Percentiles rank a stretch among this genome's conserved stretches.
Conservation (phyloP, 2,329 filamentous ascomycete species). For the Pseudopithomyces maydicus region DNA sequence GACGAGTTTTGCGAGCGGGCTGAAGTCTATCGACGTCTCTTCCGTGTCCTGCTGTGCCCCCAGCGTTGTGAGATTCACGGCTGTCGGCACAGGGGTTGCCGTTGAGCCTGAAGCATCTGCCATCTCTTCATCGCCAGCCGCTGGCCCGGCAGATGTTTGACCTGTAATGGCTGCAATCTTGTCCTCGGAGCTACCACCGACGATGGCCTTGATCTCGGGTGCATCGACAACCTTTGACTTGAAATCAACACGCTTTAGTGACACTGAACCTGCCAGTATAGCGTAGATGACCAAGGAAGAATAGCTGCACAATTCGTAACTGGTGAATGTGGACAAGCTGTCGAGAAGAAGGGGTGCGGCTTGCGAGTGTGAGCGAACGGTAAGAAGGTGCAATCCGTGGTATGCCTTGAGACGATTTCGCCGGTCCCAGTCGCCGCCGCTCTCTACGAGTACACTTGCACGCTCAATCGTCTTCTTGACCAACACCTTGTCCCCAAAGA, state of each 20-base stretch:
- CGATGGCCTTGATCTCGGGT: constrained; percentile 95
- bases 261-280: constrained; percentile 90
- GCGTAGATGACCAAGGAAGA: constrained; percentile 94
- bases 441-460: constrained; percentile 87
- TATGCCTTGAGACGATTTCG: constrained; percentile 98
- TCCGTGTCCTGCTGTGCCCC: constrained; percentile 74
- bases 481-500: constrained; percentile 90
- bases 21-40: constrained; percentile 86
- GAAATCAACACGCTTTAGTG: constrained; percentile 96
- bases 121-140: constrained; percentile 77
- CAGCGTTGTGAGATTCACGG: constrained; percentile 86
- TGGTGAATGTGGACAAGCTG: constrained; percentile 96
- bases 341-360: constrained; percentile 94
- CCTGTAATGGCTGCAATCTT: constrained; percentile 83
- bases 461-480: constrained; percentile 95
- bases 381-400: constrained; percentile 91
- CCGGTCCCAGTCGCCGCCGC: constrained; percentile 97
- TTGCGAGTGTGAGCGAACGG: constrained; percentile 85
- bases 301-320: constrained; percentile 97
- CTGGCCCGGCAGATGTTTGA: constrained; percentile 78
- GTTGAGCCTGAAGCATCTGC: constrained; percentile 60
- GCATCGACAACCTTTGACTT: constrained; percentile 99
- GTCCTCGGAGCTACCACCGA: constrained; percentile 81
- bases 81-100: constrained; percentile 63
- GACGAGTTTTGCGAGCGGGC: constrained; percentile 83